Evolutionary conservation across 345 rosid genomes (phyloP).

Genomic region (Lumnitzera racemosa): DNA sequence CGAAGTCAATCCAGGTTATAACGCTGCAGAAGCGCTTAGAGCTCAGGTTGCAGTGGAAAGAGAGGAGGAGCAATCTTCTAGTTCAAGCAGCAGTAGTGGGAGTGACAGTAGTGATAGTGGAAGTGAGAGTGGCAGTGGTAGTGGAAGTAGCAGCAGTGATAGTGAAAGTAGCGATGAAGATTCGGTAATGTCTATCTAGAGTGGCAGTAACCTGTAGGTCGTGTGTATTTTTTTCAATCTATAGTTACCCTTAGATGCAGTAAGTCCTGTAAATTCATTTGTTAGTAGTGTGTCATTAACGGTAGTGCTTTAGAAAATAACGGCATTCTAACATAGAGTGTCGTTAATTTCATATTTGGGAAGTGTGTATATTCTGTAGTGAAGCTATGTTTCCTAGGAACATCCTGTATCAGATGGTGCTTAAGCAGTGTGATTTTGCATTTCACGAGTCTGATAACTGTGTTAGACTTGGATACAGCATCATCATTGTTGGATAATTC

Average conservation of each 20-base stretch:
- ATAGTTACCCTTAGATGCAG: too few species aligned
- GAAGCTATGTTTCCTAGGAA: not conserved
- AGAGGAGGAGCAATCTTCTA: conserved; percentile 32
- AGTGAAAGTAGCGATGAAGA: conserved; percentile 26
- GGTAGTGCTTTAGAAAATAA: too few species aligned
- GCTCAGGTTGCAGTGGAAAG: conserved; percentile 63
- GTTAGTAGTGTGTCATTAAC: not conserved
- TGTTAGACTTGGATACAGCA: too few species aligned
- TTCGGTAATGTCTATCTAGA: conserved; percentile 28
- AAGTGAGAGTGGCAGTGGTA: conserved; percentile 36
- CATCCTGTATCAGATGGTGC: not conserved
- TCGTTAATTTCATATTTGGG: not conserved
- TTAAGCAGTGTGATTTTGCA: not conserved
- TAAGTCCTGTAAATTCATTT: not conserved
- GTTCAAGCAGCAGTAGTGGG: conserved; percentile 54
- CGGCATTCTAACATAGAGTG: not conserved
- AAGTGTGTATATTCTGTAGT: not conserved
- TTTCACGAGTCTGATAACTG: too few species aligned
- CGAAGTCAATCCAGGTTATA: conserved; percentile 43
- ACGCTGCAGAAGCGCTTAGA: conserved; percentile 84
- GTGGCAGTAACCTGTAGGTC: not conserved
- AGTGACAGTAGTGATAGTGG: conserved; percentile 39
- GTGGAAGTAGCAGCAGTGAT: conserved; percentile 21
- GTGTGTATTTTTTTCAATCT: not conserved
- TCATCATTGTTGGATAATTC: too few species aligned